phyloP scores from a whole-genome alignment of 768 basidiomycete species.

The Tricholoma terreum region DNA sequence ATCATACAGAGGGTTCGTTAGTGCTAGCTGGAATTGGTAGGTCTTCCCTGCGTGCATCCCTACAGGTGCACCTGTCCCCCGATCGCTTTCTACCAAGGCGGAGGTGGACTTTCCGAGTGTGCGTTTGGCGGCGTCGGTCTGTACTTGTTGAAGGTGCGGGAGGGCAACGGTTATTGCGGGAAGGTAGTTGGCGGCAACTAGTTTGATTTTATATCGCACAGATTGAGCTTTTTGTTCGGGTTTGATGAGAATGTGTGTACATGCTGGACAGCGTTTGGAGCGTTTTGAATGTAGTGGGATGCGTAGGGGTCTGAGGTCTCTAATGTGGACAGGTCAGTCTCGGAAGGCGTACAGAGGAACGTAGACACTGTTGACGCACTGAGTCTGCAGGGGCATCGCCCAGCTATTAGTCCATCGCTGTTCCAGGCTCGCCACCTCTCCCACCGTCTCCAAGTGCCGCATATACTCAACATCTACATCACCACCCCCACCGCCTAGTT shows the following conservation, averaged over 20 bases:
- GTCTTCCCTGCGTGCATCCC: conserved; percentile 71
- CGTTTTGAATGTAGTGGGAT: conserved; percentile 92
- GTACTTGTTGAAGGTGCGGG: conserved; percentile 49
- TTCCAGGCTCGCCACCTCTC: conserved; percentile 67
- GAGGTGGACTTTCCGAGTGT: conserved; percentile 38
- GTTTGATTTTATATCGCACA: conserved; percentile 94
- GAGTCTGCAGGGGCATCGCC: conserved; percentile 60
- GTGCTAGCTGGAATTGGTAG: conserved; percentile 84
- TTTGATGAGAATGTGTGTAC: conserved; percentile 96
- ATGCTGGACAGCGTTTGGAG: conserved; percentile 92
- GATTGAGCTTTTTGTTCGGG: conserved; percentile 97
- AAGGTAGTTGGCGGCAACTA: conserved; percentile 92
- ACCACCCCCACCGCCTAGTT: conserved; percentile 54
- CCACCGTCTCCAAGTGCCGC: conserved; percentile 55
- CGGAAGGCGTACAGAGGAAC: neutral
- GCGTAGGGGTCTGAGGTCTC: conserved; percentile 82
- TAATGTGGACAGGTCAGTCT: conserved; percentile 26
- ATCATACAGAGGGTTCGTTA: conserved; percentile 96
- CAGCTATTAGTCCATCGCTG: conserved; percentile 84
- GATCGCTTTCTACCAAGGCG: conserved; percentile 37
- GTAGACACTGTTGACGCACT: conserved; percentile 40
- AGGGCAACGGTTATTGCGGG: conserved; percentile 77
- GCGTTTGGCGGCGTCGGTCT: conserved; percentile 42
- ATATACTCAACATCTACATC: conserved; percentile 72
- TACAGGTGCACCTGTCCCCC: conserved; percentile 30